Conservation (phyloP, 306 rosid species). For the Quercus robur region DNA sequence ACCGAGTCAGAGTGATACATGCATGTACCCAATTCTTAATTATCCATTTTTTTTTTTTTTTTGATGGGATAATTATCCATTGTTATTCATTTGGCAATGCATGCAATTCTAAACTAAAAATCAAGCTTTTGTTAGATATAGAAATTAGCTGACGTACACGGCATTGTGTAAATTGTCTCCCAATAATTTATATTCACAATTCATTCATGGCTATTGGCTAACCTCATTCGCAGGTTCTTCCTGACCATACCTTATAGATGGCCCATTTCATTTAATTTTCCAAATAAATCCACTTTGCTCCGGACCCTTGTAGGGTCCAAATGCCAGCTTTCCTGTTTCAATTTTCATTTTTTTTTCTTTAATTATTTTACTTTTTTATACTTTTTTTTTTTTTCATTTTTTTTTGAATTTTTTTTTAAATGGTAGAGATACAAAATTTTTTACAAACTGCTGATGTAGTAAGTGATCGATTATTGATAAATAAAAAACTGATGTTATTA, state of each 20-base stretch:
- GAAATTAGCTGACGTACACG: background rate
- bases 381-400: background rate
- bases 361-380: background rate
- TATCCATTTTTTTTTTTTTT: background rate
- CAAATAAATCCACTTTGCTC: slow-evolving; percentile 45
- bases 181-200: slow-evolving; percentile 30
- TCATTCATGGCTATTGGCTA: slow-evolving; percentile 12
- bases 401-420: rapidly evolving
- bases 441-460: rapidly evolving
- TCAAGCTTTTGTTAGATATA: background rate
- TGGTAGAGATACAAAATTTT: rapidly evolving
- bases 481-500: no score
- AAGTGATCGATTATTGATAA: no score
- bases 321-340: background rate
- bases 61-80: background rate
- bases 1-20: background rate
- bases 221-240: slow-evolving; percentile 28
- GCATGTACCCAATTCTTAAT: background rate
- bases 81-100: background rate
- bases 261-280: slow-evolving; percentile 48
- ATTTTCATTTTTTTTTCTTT: background rate
- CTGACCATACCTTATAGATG: background rate
- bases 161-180: slow-evolving; percentile 3
- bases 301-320: slow-evolving; percentile 4
- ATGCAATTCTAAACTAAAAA: background rate